A percentile compares a stretch with the other conserved stretches of the same genome.
These are phyloP conservation scores for Penicillium psychrofluorescens DNA, from an alignment of 495 filamentous ascomycete genomes.

Conservation along the genomic window DNA sequence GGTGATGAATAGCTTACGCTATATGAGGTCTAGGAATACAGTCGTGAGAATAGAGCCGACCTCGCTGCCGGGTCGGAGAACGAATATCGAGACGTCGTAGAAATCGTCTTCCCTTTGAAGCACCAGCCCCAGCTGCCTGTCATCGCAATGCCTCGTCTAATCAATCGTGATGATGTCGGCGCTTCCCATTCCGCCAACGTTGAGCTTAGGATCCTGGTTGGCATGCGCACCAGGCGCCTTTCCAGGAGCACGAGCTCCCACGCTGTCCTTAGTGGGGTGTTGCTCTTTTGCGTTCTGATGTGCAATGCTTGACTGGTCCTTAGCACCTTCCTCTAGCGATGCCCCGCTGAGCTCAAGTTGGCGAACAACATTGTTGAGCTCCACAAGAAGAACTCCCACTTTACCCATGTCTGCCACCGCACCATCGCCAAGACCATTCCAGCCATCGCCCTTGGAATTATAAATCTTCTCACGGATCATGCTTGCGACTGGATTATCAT, in stretches of 20 bases:
- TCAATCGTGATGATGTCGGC: slow-evolving; percentile 37
- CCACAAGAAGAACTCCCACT: slow-evolving; percentile 33
- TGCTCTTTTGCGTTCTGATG: not conserved
- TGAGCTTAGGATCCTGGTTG: slow-evolving; percentile 4
- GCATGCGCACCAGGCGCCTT: not conserved
- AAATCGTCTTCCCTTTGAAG: too few relatives aligned
- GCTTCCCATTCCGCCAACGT: slow-evolving; percentile 5
- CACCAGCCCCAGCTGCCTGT: too few relatives aligned
- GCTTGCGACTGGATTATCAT: slow-evolving; percentile 9
- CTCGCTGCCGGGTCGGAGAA: too few relatives aligned
- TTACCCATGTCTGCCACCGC: slow-evolving; percentile 29
- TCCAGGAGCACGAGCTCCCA: not conserved
- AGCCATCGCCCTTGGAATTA: slow-evolving; percentile 38
- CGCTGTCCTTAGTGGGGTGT: not conserved
- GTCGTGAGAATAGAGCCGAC: slow-evolving; percentile 5
- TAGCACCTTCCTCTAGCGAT: too few relatives aligned
- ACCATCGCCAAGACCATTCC: slow-evolving; percentile 42
- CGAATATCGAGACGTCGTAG: not conserved
- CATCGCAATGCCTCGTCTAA: slow-evolving; percentile 7
- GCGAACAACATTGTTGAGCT: slow-evolving; percentile 23
- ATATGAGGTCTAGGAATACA: slow-evolving; percentile 21
- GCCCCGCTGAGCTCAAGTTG: slow-evolving; percentile 2
- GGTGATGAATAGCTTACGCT: slow-evolving; percentile 1
- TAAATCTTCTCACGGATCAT: slow-evolving; percentile 27
- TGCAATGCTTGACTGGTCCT: too few relatives aligned